phyloP scores from a whole-genome alignment of 345 rosid genomes.

The Iberis pinnata region DNA sequence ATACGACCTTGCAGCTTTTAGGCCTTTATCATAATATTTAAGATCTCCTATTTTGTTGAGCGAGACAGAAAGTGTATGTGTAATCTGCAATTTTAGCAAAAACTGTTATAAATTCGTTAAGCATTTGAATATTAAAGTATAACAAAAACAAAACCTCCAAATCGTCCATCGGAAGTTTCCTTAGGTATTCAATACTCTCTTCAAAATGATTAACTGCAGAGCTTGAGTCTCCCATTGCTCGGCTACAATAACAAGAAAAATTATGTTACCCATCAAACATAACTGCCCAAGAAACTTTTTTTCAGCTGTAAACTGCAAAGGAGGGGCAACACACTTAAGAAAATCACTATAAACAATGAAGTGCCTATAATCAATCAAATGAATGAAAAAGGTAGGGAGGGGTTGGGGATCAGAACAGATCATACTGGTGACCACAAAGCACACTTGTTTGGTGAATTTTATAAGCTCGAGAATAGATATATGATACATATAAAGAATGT shows the following conservation, averaged over 20 bases:
- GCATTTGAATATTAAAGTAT: neutral
- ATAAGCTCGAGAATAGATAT: neutral
- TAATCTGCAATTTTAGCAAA: constrained; percentile 40
- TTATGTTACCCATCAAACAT: neutral
- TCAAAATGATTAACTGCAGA: constrained; percentile 73
- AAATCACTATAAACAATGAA: too few species aligned
- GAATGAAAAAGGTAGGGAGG: too few species aligned
- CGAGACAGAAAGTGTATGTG: constrained; percentile 89
- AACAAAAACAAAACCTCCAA: constrained; percentile 53
- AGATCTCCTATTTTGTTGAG: constrained; percentile 95
- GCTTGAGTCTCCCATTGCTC: constrained; percentile 72
- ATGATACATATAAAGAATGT: neutral
- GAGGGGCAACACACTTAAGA: constrained; percentile 16
- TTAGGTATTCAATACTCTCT: constrained; percentile 82
- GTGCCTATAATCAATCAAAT: too few species aligned
- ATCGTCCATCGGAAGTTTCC: constrained; percentile 64
- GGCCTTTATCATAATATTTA: constrained; percentile 77
- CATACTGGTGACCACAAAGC: too few species aligned
- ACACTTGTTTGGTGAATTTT: constrained; percentile 3
- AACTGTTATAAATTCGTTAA: constrained; percentile 13
- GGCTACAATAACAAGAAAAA: constrained; percentile 44
- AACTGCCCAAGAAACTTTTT: neutral
- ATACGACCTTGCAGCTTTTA: constrained; percentile 74
- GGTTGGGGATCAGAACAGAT: too few species aligned
- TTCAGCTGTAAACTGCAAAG: too few species aligned